Conservation (phyloP, 176 grass and related monocot genomes). For the Musa beccarii region DNA sequence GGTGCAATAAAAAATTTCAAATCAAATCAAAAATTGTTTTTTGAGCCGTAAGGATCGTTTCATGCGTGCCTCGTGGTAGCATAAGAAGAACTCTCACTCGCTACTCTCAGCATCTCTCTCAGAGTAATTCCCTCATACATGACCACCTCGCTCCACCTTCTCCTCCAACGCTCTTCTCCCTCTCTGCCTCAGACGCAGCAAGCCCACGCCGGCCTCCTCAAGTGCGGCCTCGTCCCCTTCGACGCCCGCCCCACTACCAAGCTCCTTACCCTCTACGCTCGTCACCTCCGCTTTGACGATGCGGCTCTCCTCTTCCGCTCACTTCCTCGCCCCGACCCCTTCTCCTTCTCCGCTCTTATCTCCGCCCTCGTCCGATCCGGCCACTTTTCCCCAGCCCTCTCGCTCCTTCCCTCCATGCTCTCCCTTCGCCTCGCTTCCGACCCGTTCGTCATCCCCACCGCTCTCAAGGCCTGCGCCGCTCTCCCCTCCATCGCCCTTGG, state of each 20-base stretch:
- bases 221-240: constrained; percentile 2
- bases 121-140: not conserved
- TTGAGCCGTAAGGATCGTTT: no score
- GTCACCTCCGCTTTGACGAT: not conserved
- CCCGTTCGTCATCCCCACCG: constrained; percentile 45
- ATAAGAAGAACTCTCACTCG: no score
- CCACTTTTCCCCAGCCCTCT: not conserved
- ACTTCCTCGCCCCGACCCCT: constrained; percentile 11
- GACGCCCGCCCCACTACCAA: constrained; percentile 9
- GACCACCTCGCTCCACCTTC: not conserved
- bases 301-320: not conserved
- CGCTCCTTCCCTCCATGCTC: constrained; percentile 38
- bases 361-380: constrained; percentile 10
- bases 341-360: constrained; percentile 8
- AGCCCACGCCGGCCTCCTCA: constrained; percentile 15
- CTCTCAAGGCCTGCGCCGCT: constrained; percentile 51
- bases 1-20: no score
- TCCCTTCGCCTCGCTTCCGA: constrained; percentile 47
- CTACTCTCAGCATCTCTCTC: not conserved
- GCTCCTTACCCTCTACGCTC: constrained; percentile 1
- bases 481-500: constrained; percentile 20
- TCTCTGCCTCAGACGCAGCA: not conserved
- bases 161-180: not conserved
- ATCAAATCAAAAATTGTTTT: no score
- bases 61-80: no score